These are phyloP conservation scores for Lepidium sativum DNA, from an alignment of 345 rosid genomes.

Conservation along the genomic window DNA sequence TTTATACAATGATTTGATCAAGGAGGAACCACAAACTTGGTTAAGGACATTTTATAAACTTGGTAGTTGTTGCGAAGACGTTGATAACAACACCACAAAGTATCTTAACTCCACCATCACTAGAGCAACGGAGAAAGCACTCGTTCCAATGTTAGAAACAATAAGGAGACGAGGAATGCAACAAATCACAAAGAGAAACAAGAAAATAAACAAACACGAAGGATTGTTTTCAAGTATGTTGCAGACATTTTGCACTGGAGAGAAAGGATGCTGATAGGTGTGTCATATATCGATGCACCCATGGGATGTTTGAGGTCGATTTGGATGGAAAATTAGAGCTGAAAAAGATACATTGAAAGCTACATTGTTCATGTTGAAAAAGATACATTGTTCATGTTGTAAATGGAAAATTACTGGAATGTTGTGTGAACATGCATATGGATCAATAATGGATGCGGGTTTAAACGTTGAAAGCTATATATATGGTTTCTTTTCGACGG, in stretches of 20 bases:
- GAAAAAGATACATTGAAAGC: no score
- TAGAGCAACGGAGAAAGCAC: neutral
- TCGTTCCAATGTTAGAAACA: neutral
- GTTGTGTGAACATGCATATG: neutral
- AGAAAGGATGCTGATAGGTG: neutral
- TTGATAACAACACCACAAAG: neutral
- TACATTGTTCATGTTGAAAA: no score
- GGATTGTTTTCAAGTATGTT: neutral
- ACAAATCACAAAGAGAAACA: neutral
- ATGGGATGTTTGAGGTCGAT: neutral
- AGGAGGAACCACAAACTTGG: neutral
- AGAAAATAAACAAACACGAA: neutral
- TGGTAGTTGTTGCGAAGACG: neutral
- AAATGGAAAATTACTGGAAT: neutral
- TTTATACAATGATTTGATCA: neutral
- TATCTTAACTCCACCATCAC: neutral
- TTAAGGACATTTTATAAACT: neutral
- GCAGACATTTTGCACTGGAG: neutral
- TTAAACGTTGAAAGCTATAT: no score
- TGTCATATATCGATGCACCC: neutral
- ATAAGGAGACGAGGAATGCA: neutral
- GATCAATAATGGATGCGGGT: no score
- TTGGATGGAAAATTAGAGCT: neutral
- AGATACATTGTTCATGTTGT: neutral
- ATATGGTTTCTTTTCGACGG: neutral